Conservation (phyloP, 768 basidiomycete genomes). For the Aureoboletus auriporus region DNA sequence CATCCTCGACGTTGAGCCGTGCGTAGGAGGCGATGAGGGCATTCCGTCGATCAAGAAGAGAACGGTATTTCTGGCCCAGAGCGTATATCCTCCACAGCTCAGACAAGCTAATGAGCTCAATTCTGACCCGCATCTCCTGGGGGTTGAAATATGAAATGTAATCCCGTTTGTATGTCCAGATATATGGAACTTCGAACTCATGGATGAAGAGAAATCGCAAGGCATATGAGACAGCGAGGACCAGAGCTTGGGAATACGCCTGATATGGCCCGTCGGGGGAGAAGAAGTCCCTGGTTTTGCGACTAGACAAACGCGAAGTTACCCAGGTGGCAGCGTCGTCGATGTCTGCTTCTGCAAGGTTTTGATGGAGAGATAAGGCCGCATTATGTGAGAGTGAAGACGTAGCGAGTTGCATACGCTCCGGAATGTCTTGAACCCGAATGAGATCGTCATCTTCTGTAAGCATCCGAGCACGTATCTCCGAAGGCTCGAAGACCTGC, state of each 20-base stretch:
- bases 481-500: constrained; percentile 96
- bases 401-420: constrained; percentile 90
- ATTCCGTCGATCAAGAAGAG: constrained; percentile 70
- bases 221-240: constrained; percentile 74
- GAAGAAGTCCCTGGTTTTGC: constrained; percentile 73
- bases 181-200: constrained; percentile 90
- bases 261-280: constrained; percentile 55
- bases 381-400: constrained; percentile 74
- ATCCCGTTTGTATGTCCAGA: constrained; percentile 92
- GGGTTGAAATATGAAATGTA: constrained; percentile 82
- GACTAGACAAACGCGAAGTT: constrained; percentile 66
- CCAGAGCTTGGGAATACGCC: constrained; percentile 61
- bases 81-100: constrained; percentile 91
- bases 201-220: constrained; percentile 82
- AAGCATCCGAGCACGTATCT: constrained; percentile 83
- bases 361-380: constrained; percentile 54
- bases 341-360: constrained; percentile 69
- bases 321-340: constrained; percentile 87
- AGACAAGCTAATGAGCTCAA: constrained; percentile 67
- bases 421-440: constrained; percentile 85
- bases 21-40: constrained; percentile 62
- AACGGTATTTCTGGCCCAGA: constrained; percentile 88
- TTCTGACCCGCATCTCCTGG: constrained; percentile 52
- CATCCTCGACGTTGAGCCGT: constrained; percentile 64
- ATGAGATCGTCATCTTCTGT: constrained; percentile 95